A percentile compares a stretch with the other conserved stretches of the same genome.
These are phyloP conservation scores for Ustilago cynodontis DNA, from an alignment of 1,284 basidiomycete species.

Conservation along the genomic window DNA sequence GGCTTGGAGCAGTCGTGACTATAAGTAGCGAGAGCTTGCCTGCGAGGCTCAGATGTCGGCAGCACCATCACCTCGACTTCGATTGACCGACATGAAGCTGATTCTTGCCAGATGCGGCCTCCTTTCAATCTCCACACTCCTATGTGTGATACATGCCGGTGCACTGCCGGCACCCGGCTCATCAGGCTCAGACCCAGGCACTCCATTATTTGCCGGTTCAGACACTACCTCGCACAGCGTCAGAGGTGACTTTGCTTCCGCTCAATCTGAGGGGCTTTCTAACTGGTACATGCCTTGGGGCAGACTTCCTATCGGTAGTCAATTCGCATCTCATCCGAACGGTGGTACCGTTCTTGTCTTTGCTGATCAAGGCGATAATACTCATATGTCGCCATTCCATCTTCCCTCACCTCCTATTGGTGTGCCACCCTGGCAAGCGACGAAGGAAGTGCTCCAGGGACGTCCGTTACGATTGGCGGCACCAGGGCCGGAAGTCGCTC, in stretches of 20 bases:
- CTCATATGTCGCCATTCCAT: neutral
- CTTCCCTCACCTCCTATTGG: neutral
- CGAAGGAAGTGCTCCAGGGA: neutral
- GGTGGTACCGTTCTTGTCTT: neutral
- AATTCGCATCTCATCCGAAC: neutral
- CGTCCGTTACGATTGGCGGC: neutral
- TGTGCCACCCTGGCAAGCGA: neutral
- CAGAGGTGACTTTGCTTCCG: neutral
- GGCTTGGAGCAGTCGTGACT: neutral
- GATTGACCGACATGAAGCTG: neutral
- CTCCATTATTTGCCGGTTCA: neutral
- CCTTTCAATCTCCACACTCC: neutral
- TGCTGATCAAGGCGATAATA: conserved; percentile 1
- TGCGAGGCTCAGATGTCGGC: neutral
- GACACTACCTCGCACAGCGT: neutral
- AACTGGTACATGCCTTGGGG: neutral
- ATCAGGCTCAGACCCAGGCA: neutral
- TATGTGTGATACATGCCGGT: neutral
- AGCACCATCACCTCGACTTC: neutral
- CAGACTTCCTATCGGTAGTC: neutral
- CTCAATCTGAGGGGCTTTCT: neutral
- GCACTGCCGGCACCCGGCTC: neutral
- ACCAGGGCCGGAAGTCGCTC: neutral
- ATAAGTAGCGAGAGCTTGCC: neutral
- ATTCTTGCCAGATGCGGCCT: neutral